A percentile compares a stretch with the other conserved stretches of the same genome.
Conservation (phyloP, 169 alveolate species). For the Eimeria zaria region DNA sequence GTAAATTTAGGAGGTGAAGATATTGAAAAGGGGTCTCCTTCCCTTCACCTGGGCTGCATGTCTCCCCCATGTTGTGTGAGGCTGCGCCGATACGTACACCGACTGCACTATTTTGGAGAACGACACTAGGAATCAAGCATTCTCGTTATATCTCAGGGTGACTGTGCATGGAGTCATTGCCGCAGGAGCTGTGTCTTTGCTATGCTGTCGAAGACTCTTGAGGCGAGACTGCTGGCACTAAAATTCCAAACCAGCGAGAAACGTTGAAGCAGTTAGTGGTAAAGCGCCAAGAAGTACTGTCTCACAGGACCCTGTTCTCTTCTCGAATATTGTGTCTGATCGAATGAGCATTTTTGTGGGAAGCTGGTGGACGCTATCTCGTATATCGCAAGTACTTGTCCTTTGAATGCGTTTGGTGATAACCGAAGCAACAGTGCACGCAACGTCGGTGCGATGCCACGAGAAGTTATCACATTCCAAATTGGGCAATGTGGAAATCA, state of each 20-base stretch:
- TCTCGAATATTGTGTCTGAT: not conserved
- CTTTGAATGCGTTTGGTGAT: not conserved
- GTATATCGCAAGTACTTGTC: not conserved
- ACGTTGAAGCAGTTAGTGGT: not conserved
- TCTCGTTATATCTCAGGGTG: not conserved
- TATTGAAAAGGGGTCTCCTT: not conserved
- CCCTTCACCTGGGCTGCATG: not conserved
- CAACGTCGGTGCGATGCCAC: slow-evolving; percentile 95
- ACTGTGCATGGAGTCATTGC: not conserved
- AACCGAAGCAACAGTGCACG: not conserved
- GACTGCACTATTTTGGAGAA: not conserved
- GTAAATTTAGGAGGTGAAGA: not conserved
- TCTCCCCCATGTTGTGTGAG: not conserved
- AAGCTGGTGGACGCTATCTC: not conserved
- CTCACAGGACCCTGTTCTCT: not conserved
- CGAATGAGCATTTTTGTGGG: not conserved
- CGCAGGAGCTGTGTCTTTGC: not conserved
- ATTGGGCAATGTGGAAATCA: slow-evolving; percentile 99
- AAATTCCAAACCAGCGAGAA: not conserved
- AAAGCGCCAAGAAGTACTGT: not conserved
- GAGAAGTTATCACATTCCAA: slow-evolving; percentile 99
- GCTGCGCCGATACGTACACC: not conserved
- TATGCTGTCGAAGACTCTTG: not conserved
- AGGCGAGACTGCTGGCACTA: not conserved
- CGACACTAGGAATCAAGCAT: not conserved